These are phyloP conservation scores for Neonectria sp. DNA, from an alignment of 2,329 filamentous ascomycete species.

Conservation along the genomic window DNA sequence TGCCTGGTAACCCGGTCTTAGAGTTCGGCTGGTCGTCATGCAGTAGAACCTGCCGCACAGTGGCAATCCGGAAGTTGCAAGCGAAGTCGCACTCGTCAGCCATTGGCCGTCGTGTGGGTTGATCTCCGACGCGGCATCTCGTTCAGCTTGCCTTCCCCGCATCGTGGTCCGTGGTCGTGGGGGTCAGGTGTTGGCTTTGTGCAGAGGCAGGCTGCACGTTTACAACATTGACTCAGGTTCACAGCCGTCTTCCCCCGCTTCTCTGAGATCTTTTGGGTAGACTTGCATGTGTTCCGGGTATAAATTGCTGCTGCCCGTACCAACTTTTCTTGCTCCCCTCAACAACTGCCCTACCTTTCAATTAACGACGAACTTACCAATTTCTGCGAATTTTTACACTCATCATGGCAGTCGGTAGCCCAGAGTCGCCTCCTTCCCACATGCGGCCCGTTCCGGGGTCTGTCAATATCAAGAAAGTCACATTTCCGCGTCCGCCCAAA, in stretches of 20 bases:
- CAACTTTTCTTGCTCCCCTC: background rate
- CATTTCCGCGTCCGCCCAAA: slow-evolving; percentile 13
- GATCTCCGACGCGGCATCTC: slow-evolving; percentile 7
- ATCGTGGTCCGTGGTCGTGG: slow-evolving; percentile 8
- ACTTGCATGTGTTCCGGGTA: slow-evolving; percentile 10
- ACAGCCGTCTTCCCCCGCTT: slow-evolving; percentile 23
- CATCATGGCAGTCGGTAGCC: slow-evolving; percentile 7
- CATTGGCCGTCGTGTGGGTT: slow-evolving; percentile 4
- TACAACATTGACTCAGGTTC: slow-evolving; percentile 9
- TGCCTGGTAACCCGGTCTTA: slow-evolving; percentile 2
- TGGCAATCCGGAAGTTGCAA: slow-evolving; percentile 22
- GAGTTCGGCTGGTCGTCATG: slow-evolving; percentile 5
- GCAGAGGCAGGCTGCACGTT: slow-evolving; percentile 4
- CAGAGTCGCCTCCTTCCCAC: slow-evolving; percentile 16
- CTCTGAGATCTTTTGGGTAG: slow-evolving; percentile 3
- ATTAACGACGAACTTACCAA: background rate
- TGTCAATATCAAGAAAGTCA: slow-evolving; percentile 19
- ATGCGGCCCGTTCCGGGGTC: slow-evolving; percentile 27
- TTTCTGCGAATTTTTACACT: no score
- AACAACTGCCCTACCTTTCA: background rate
- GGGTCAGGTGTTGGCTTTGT: slow-evolving; percentile 4
- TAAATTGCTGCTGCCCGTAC: slow-evolving; percentile 1
- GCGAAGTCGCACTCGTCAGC: background rate
- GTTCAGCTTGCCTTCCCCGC: slow-evolving; percentile 18
- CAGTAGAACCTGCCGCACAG: background rate